Percentiles rank a stretch among this genome's conserved stretches.
Evolutionary conservation across 805 yeast species (phyloP).

Genomic region (Kodamaea jinghongensis): DNA sequence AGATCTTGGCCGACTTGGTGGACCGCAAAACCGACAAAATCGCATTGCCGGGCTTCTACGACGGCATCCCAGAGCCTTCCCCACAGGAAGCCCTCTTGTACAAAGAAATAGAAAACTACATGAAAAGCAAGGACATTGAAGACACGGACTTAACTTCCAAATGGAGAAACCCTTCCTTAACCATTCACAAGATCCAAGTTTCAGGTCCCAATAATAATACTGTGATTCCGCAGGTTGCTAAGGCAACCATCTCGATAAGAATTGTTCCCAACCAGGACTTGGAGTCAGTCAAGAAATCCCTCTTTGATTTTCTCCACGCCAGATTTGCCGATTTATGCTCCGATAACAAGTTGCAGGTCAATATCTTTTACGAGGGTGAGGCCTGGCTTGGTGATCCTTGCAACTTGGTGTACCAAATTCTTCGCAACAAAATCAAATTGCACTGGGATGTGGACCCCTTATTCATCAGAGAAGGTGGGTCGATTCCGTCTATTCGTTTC

Average conservation of each 20-base stretch:
- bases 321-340: conserved; percentile 52
- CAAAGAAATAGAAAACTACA: conserved; percentile 51
- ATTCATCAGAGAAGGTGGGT: conserved; percentile 93
- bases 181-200: conserved; percentile 78
- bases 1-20: conserved; percentile 63
- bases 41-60: conserved; percentile 72
- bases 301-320: conserved; percentile 45
- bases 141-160: conserved; percentile 51
- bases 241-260: conserved; percentile 75
- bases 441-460: conserved; percentile 84
- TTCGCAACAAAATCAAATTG: conserved; percentile 56
- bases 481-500: conserved; percentile 86
- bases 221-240: conserved; percentile 80
- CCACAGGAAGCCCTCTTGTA: conserved; percentile 60
- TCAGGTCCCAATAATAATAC: conserved; percentile 91
- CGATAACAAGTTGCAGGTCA: conserved; percentile 58
- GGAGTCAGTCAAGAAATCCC: conserved; percentile 48
- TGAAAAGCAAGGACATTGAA: conserved; percentile 31
- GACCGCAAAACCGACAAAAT: conserved; percentile 37
- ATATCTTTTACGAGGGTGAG: conserved; percentile 80
- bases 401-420: conserved; percentile 67
- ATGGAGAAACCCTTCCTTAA: conserved; percentile 89
- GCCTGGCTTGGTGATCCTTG: conserved; percentile 93
- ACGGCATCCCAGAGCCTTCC: conserved; percentile 58
- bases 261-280: conserved; percentile 87